Evolutionary conservation across 2,329 filamentous ascomycete species (phyloP), one percentile per base, ranked within the genome.

Genomic region (Penicillium sp.): DNA sequence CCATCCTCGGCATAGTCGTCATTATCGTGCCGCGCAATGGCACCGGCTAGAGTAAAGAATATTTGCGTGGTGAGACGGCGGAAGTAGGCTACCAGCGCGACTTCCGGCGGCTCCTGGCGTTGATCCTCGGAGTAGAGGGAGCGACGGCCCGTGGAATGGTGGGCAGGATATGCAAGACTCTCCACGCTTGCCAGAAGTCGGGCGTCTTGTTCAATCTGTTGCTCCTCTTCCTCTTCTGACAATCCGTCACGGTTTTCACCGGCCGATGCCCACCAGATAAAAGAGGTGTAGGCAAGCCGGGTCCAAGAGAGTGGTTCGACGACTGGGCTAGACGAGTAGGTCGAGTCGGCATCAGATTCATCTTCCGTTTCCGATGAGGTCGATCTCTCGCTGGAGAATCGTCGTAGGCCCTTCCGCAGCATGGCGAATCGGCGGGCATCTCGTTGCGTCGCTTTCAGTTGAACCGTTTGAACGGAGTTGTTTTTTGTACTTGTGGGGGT

Each of bases 381-480:
- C 18, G 41, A 36, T 17, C 51, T 41, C 33, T 55, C 47, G 10
- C 44, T 48, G 17, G 56, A 52, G 28, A 63, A 49, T 32, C 59
- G 62, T 18, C 53, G 60, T 7, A 94, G 72, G 4, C 83, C 84
- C 47, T 73, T 73, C 34, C 78, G 77, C 8, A 95, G 75, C 13
- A 82, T 75, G 33, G 78, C 76, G 67, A 86, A 97, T 15, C 91
- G 84, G 17, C 87, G 81, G 10, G 93, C 76, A 63, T 98, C 93
- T 27, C 93, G 83, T 60, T 96, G 91, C 0, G 89, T 95, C 1
- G 93, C 91, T 67, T 84, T 89, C 39, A 97, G 68, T 10, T 54
- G 45, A 3, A 58, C 47, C 4, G 52, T 41, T 43, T 65, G 57
- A 13, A 50, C 43, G 3, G 53, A 36, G 18, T 58, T 60, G 17